phyloP scores from a whole-genome alignment of 2,329 filamentous ascomycete genomes.

The Lasiodiplodia sp. region DNA sequence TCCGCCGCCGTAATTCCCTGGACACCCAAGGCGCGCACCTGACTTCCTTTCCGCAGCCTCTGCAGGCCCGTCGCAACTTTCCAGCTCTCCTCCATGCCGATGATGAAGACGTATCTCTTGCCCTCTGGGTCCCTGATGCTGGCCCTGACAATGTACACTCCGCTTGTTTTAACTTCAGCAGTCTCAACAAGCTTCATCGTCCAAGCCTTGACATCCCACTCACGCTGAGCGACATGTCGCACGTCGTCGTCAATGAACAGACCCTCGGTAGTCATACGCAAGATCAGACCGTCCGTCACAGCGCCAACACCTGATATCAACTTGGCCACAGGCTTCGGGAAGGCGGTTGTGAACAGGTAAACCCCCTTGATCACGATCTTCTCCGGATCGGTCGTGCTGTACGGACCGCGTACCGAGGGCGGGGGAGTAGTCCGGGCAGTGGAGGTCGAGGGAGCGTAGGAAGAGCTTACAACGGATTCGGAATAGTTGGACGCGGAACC shows the following conservation, averaged over 20 bases:
- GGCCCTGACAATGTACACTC: constrained; percentile 58
- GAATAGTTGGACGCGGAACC: constrained; percentile 66
- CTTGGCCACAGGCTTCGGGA: constrained; percentile 88
- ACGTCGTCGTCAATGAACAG: constrained; percentile 98
- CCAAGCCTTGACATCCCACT: constrained; percentile 99
- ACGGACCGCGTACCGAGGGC: constrained; percentile 77
- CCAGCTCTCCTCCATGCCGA: constrained; percentile 67
- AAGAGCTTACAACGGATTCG: constrained; percentile 64
- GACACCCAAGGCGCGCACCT: constrained; percentile 62
- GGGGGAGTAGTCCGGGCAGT: constrained; percentile 86
- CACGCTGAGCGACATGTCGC: constrained; percentile 86
- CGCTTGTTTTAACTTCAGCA: constrained; percentile 11
- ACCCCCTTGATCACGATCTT: constrained; percentile 97
- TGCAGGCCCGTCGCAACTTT: constrained; percentile 67
- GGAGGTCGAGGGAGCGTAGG: constrained; percentile 83
- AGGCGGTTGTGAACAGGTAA: constrained; percentile 90
- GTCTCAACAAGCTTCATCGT: constrained; percentile 87
- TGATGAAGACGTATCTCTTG: constrained; percentile 67
- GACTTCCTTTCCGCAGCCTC: constrained; percentile 62
- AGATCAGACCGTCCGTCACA: constrained; percentile 89
- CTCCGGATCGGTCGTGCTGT: constrained; percentile 87
- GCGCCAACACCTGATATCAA: constrained; percentile 82
- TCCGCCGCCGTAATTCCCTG: constrained; percentile 59
- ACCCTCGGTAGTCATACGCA: constrained; percentile 91
- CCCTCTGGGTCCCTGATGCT: constrained; percentile 64